Conservation (phyloP, 441 rosid species). For the Erodium trifolium region DNA sequence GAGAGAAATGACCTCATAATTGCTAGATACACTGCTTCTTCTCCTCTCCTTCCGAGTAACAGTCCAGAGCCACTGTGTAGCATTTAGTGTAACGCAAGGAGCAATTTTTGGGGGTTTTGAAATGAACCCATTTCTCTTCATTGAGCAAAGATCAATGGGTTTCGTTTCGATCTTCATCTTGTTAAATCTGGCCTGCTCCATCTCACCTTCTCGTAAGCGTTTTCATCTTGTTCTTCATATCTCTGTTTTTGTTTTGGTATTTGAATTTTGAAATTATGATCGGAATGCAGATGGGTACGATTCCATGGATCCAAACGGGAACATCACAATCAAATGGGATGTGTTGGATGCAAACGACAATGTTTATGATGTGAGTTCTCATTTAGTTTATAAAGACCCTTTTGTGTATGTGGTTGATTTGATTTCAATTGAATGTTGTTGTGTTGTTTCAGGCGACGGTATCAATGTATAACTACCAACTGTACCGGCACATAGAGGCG, state of each 20-base stretch:
- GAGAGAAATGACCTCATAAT: too few species aligned
- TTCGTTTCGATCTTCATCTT: neutral
- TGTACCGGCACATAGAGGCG: constrained; percentile 41
- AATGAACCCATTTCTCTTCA: neutral
- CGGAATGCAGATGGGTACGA: constrained; percentile 7
- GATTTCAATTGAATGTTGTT: neutral
- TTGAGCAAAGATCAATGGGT: constrained; percentile 5
- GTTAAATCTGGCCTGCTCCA: neutral
- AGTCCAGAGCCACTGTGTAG: neutral
- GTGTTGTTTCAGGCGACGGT: neutral
- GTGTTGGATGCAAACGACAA: neutral
- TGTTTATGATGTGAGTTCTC: constrained; percentile 1
- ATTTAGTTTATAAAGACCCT: neutral
- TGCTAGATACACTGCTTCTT: neutral
- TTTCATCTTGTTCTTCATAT: neutral
- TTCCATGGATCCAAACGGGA: constrained; percentile 2
- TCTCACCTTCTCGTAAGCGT: neutral
- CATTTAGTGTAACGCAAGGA: neutral
- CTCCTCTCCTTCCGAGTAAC: neutral
- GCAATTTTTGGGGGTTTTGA: neutral
- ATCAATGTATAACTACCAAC: constrained; percentile 23
- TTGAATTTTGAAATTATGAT: neutral
- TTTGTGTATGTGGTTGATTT: too few species aligned
- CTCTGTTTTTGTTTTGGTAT: too few species aligned
- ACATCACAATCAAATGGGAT: constrained; percentile 4